phyloP scores from a whole-genome alignment of 305 asterid genomes.

The Rubia balearica region DNA sequence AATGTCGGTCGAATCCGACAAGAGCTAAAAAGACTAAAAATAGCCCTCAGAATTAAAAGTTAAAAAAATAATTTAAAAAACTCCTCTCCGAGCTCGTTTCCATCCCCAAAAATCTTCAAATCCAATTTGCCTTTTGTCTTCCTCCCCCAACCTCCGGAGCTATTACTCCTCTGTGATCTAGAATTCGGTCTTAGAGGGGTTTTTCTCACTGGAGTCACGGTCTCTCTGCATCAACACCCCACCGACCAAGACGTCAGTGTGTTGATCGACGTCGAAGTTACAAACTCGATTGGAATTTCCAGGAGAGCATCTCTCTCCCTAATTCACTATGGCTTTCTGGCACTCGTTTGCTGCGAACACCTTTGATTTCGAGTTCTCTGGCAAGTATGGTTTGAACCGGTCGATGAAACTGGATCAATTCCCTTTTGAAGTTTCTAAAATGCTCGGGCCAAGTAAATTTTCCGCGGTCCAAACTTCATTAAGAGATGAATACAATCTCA shows the following conservation, averaged over 20 bases:
- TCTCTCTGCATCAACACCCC: slow-evolving; percentile 40
- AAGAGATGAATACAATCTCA: slow-evolving; percentile 40
- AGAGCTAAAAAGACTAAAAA: too few species aligned
- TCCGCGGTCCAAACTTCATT: slow-evolving; percentile 32
- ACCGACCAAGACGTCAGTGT: slow-evolving; percentile 33
- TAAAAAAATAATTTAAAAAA: too few species aligned
- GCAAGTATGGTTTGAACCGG: slow-evolving; percentile 29
- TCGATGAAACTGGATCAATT: slow-evolving; percentile 29
- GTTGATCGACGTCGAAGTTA: slow-evolving; percentile 38
- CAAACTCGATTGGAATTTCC: slow-evolving; percentile 29
- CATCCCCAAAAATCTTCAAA: too few species aligned
- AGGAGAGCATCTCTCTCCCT: slow-evolving; percentile 26
- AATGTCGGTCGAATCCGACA: too few species aligned
- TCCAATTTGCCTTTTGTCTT: not conserved
- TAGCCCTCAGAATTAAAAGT: too few species aligned
- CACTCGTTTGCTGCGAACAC: slow-evolving; percentile 26
- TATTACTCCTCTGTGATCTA: slow-evolving; percentile 40
- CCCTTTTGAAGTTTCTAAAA: slow-evolving; percentile 37
- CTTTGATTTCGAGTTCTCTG: slow-evolving; percentile 44
- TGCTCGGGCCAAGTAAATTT: slow-evolving; percentile 40
- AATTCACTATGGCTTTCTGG: slow-evolving; percentile 15
- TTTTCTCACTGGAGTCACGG: slow-evolving; percentile 32
- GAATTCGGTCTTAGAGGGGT: slow-evolving; percentile 35
- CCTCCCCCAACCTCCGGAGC: slow-evolving; percentile 16
- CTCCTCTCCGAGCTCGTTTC: too few species aligned